phyloP scores from a whole-genome alignment of 192 early-diverging fungal species.

The Entomortierella beljakovae region DNA sequence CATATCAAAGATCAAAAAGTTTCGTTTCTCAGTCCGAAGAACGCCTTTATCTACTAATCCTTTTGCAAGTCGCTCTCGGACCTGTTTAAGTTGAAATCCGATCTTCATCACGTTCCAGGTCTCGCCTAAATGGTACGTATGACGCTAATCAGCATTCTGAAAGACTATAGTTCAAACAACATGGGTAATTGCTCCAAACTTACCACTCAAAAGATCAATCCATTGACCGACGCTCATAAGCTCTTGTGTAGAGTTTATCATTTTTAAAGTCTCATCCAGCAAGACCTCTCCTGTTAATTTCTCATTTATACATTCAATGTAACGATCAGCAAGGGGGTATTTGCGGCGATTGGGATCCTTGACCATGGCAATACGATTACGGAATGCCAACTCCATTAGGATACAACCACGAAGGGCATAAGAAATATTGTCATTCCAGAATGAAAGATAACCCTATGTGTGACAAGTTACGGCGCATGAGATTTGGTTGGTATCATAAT shows the following conservation, averaged over 20 bases:
- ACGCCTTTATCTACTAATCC: conserved; percentile 99
- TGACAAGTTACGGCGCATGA: too few relatives aligned
- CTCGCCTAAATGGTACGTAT: too few relatives aligned
- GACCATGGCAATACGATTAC: conserved; percentile 87
- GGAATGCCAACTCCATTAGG: conserved; percentile 95
- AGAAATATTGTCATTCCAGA: conserved; percentile 99
- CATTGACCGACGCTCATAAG: conserved; percentile 88
- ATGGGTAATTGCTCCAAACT: conserved; percentile 14
- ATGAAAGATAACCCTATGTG: conserved; percentile 91
- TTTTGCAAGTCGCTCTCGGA: conserved; percentile 95
- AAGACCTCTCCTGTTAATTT: conserved; percentile 93
- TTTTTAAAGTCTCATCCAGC: conserved; percentile 92
- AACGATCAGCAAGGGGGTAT: conserved; percentile 82
- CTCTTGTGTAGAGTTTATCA: conserved; percentile 86
- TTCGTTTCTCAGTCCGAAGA: conserved; percentile 94
- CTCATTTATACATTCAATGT: conserved; percentile 87
- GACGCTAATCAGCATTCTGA: too few relatives aligned
- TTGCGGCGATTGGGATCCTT: conserved; percentile 85
- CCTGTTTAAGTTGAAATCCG: conserved; percentile 97
- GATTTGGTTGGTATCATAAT: too few relatives aligned
- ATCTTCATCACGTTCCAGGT: conserved; percentile 99
- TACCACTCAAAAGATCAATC: conserved; percentile 99
- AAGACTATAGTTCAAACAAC: background rate
- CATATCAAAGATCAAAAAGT: conserved; percentile 97
- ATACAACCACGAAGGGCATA: conserved; percentile 96